phyloP scores from a whole-genome alignment of 192 early-diverging fungal species.

The Phlyctochytrium arcticum region DNA sequence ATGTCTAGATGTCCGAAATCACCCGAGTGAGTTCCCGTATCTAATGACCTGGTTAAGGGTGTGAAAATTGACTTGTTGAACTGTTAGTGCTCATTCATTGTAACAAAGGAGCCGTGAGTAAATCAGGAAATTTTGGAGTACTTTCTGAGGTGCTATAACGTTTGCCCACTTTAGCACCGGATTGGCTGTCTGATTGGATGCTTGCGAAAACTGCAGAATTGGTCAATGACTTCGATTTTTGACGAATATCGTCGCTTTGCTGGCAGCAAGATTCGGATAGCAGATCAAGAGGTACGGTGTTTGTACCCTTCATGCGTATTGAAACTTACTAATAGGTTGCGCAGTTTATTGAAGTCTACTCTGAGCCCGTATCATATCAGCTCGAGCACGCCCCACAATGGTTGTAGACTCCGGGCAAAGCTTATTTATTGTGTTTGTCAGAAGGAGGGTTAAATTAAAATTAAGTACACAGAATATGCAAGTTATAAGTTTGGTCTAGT shows the following conservation, averaged over 20 bases:
- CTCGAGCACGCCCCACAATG: slow-evolving; percentile 28
- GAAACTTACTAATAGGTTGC: not conserved
- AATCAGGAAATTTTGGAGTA: not conserved
- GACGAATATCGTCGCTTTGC: slow-evolving; percentile 95
- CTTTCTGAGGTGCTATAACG: not conserved
- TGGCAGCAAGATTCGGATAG: slow-evolving; percentile 79
- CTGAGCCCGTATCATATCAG: slow-evolving; percentile 29
- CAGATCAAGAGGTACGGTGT: slow-evolving; percentile 81
- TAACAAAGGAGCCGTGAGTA: slow-evolving; percentile 88
- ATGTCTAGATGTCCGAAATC: slow-evolving; percentile 40
- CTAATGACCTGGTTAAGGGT: too few relatives aligned
- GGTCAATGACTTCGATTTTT: slow-evolving; percentile 95
- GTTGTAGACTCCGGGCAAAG: too few relatives aligned
- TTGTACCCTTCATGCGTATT: not conserved
- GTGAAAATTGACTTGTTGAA: not conserved
- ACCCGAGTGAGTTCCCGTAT: slow-evolving; percentile 51
- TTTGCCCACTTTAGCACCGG: slow-evolving; percentile 70
- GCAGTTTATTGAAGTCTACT: slow-evolving; percentile 46
- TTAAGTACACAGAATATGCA: not conserved
- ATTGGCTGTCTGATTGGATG: slow-evolving; percentile 95
- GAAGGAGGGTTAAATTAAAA: not conserved
- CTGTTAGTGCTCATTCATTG: slow-evolving; percentile 94
- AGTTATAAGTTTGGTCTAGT: not conserved
- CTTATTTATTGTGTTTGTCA: not conserved
- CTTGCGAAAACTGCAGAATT: slow-evolving; percentile 88